Evolutionary conservation across 148 eudicot genomes (phyloP), one percentile per base, ranked within the genome.

Genomic region (Fagopyrum homotropicum): DNA sequence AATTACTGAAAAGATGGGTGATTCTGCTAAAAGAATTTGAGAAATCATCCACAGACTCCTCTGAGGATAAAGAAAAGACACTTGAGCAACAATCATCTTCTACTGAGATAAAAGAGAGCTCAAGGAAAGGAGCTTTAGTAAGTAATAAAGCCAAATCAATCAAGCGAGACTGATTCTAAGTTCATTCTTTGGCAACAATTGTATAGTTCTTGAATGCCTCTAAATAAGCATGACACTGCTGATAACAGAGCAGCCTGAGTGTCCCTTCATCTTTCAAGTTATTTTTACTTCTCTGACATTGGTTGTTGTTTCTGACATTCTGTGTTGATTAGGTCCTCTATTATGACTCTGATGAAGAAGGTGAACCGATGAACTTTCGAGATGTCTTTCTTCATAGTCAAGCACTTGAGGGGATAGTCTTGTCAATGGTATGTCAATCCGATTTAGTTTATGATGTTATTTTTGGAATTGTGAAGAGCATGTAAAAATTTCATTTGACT

Each of bases 321-420:
- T 72, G 73, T 45, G 72, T 80, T 78, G 48, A 57, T 66, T 73
- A 95, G 99, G 92, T 92, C 78, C 73, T 90, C 69, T 95, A 90
- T 79, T 88, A 86, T 82, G 99, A 95, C 81, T 82, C 96, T 57
- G 99, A 95, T 75, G 82, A 88, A 79, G 91, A 84, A 44, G 87
- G 87, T 75, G 97, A 95, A 80, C 97, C 97, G 9, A 80, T 90
- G 97, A 92, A 81, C 77, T 92, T 95, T 71, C 90, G 88, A 69
- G 97, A 89, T 84, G 97, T 90, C 74, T 91, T 92, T 79, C 96
- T 95, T 69, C 86, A 89, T 73, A 95, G 99, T 82, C 97, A 95
- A 80, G 99, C 99, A 79, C 91, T 95, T 84, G 99, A 95, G 84
- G 99, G 99, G 61, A 90, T 92, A 77, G 82, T 90, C 44, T 83